phyloP scores from a whole-genome alignment of 2,329 filamentous ascomycete species.

The Mycogone perniciosa region DNA sequence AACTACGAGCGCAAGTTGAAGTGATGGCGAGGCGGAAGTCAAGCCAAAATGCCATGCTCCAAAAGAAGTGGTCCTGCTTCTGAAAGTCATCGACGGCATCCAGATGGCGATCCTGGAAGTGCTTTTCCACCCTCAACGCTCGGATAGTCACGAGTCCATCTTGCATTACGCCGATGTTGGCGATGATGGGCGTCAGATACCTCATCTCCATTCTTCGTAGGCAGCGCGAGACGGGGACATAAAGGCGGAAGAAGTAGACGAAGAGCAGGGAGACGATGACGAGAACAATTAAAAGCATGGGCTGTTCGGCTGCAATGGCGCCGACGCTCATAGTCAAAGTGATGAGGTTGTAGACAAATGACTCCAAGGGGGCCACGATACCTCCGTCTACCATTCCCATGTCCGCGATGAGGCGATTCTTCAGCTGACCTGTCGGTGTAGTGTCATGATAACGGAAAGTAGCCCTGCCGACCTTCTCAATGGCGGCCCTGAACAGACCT shows the following conservation, averaged over 20 bases:
- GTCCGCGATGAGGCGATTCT: constrained; percentile 88
- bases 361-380: constrained; percentile 68
- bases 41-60: constrained; percentile 81
- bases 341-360: constrained; percentile 63
- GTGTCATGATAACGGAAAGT: constrained; percentile 89
- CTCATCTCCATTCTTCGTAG: constrained; percentile 83
- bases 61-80: constrained; percentile 95
- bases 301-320: constrained; percentile 75
- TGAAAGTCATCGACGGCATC: constrained; percentile 81
- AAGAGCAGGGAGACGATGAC: constrained; percentile 61
- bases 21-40: constrained; percentile 60
- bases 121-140: constrained; percentile 69
- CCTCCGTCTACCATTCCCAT: constrained; percentile 85
- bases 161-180: constrained; percentile 83
- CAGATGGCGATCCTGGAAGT: constrained; percentile 76
- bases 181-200: constrained; percentile 80
- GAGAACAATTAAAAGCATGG: constrained; percentile 68
- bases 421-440: constrained; percentile 80
- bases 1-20: constrained; percentile 66
- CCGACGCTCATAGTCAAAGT: constrained; percentile 66
- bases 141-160: constrained; percentile 82
- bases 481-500: constrained; percentile 64
- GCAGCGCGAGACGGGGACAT: constrained; percentile 77
- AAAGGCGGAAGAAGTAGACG: constrained; percentile 66
- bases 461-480: constrained; percentile 67